Percentiles rank a stretch among this genome's conserved stretches.
Conservation (phyloP, 2,329 filamentous ascomycete species). For the Blumeria graminis region DNA sequence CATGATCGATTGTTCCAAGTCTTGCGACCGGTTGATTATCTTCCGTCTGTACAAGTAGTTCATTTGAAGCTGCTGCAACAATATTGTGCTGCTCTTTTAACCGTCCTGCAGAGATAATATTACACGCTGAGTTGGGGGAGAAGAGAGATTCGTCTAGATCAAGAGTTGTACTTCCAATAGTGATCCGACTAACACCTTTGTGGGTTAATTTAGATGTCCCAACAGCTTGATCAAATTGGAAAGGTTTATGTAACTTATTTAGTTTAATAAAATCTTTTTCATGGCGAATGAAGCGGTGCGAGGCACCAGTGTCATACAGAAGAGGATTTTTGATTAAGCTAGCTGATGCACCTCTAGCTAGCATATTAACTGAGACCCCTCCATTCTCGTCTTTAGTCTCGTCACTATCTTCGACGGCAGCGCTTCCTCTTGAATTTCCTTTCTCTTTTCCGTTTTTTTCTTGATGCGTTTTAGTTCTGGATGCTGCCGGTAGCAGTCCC, state of each 20-base stretch:
- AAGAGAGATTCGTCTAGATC: not conserved
- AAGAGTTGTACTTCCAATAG: not conserved
- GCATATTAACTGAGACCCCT: not conserved
- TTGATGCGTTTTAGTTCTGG: not conserved
- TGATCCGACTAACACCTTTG: not conserved
- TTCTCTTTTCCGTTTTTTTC: not conserved
- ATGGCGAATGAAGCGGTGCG: not conserved
- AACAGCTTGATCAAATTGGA: slow-evolving; percentile 1
- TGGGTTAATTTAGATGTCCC: not conserved
- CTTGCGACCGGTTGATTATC: not conserved
- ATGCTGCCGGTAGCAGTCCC: not conserved
- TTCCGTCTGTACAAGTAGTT: not conserved
- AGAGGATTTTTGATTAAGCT: not conserved
- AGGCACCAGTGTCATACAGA: not conserved
- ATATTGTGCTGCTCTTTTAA: not conserved
- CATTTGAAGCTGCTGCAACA: not conserved
- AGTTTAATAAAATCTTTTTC: not conserved
- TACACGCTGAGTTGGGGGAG: not conserved
- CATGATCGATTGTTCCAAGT: not conserved
- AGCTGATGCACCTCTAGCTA: not conserved
- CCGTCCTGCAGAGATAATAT: not conserved
- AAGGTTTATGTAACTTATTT: not conserved
- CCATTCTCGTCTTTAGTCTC: not conserved
- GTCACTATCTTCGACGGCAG: not conserved
- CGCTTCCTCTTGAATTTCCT: not conserved